A percentile compares a stretch with the other conserved stretches of the same genome.
Evolutionary conservation across 345 rosid species (phyloP).

Genomic region (Microthlaspi erraticum): DNA sequence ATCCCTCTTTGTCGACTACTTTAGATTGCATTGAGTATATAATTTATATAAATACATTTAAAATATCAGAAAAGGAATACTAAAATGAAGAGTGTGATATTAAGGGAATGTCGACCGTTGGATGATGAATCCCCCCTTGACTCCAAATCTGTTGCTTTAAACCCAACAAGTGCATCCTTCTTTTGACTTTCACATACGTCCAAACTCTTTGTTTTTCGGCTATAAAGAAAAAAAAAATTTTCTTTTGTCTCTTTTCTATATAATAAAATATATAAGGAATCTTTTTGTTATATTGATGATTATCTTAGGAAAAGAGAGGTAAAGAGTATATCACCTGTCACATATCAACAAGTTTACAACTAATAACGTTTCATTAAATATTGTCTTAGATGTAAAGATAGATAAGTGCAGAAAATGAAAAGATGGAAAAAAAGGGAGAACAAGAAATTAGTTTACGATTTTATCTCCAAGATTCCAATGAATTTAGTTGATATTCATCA

Average conservation of each 20-base stretch:
- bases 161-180: constrained; percentile 21
- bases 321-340: neutral
- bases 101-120: constrained; percentile 24
- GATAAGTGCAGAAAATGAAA: too few relatives aligned
- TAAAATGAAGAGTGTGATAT: constrained; percentile 2
- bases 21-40: constrained; percentile 3
- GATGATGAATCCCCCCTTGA: constrained; percentile 16
- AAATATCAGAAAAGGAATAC: neutral
- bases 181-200: constrained; percentile 36
- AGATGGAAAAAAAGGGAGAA: constrained; percentile 13
- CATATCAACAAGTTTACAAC: neutral
- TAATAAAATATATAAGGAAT: neutral
- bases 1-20: constrained; percentile 23
- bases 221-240: constrained; percentile 25
- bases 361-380: neutral
- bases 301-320: neutral
- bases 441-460: constrained; percentile 22
- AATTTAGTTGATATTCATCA: constrained; percentile 15
- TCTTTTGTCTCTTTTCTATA: constrained; percentile 21
- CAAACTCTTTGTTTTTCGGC: constrained; percentile 36
- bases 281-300: neutral
- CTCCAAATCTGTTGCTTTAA: constrained; percentile 29
- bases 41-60: neutral
- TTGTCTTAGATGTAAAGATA: constrained; percentile 26
- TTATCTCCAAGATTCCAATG: constrained; percentile 7